Evolutionary conservation across 257 asterid species (phyloP), one percentile per base, ranked within the genome.

Genomic region (Gynochthodes officinalis): DNA sequence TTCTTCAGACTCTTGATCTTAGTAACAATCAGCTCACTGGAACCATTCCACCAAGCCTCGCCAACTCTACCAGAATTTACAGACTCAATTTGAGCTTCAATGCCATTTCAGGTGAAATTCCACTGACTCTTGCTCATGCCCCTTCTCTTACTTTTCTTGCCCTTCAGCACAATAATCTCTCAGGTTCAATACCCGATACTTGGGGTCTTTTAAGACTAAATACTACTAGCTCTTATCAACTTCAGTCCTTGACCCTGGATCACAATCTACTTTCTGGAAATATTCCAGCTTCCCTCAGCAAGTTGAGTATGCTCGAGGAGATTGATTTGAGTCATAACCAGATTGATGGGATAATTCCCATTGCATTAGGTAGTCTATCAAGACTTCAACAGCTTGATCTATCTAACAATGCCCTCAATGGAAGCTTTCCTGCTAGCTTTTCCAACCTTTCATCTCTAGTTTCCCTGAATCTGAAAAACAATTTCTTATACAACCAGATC

Each of bases 41-140:
- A 7, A 63, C 70, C 57, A 73, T 77, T 27, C 81, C 89, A 33
- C 81, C 84, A 0, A 75, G 84, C 64, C 85, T 94, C 44, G 93
- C 87, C 2, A 84, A 86, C 42, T 89, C 96, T 12, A 83, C 89
- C 44, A 83, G 85, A 72, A 71, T 91, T 1, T 88, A 84, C 57
- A 86, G 95, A 67, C 83, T 94, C 72, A 94, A 94, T 52, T 52
- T 94, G 81, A 91, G 97, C 86, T 83, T 72, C 76, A 94, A 94
- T 74, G 82, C 81, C 27, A 4, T 94, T 62, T 91, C 96, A 3
- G 98, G 96, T 62, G 42, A 79, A 5, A 88, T 94, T 71, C 97
- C 97, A 9, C 75, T 67, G 40, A 82, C 84, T 60, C 70, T 85
- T 42, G 67, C 82, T 77, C 84, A 72, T 25, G 79, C 85, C 0